Conservation (phyloP, 2,329 filamentous ascomycete genomes). For the Fusarium armeniacum region DNA sequence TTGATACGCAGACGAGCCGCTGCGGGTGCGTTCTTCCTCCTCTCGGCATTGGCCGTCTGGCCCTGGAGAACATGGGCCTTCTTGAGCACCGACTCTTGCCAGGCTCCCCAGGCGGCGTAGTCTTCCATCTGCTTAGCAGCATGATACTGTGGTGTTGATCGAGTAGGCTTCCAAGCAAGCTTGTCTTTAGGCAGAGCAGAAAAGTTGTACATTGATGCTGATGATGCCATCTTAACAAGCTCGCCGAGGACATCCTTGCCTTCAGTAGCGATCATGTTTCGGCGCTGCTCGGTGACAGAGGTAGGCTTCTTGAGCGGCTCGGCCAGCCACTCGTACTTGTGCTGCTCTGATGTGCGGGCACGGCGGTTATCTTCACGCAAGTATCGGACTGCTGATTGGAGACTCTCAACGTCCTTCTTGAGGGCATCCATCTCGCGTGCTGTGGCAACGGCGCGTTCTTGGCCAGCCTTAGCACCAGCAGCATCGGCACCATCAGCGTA, state of each 20-base stretch:
- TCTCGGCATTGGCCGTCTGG: constrained; percentile 42
- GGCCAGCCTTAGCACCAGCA: constrained; percentile 68
- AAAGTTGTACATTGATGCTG: constrained; percentile 72
- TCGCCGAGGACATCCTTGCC: constrained; percentile 74
- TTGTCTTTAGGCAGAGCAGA: constrained; percentile 68
- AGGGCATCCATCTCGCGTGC: constrained; percentile 80
- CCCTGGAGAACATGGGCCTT: constrained; percentile 62
- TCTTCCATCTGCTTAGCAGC: constrained; percentile 76
- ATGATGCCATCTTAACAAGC: constrained; percentile 72
- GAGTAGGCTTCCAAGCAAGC: constrained; percentile 75
- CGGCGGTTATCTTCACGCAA: constrained; percentile 76
- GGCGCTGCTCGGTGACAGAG: constrained; percentile 63
- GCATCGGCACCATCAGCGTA: constrained; percentile 67
- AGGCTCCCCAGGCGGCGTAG: constrained; percentile 72
- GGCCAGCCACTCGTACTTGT: constrained; percentile 70
- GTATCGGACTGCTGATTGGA: constrained; percentile 76
- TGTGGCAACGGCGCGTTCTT: constrained; percentile 77
- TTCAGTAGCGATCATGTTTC: constrained; percentile 69
- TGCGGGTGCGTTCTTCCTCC: constrained; percentile 51
- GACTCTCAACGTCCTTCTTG: constrained; percentile 74
- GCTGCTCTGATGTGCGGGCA: constrained; percentile 70
- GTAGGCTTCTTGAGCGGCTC: constrained; percentile 68
- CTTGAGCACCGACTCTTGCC: constrained; percentile 68
- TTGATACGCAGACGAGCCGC: constrained; percentile 66
- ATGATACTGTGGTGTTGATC: constrained; percentile 74